Base-by-base conservation (phyloP, 805 yeast species). In the Diddensiella transvaalensis region DNA sequence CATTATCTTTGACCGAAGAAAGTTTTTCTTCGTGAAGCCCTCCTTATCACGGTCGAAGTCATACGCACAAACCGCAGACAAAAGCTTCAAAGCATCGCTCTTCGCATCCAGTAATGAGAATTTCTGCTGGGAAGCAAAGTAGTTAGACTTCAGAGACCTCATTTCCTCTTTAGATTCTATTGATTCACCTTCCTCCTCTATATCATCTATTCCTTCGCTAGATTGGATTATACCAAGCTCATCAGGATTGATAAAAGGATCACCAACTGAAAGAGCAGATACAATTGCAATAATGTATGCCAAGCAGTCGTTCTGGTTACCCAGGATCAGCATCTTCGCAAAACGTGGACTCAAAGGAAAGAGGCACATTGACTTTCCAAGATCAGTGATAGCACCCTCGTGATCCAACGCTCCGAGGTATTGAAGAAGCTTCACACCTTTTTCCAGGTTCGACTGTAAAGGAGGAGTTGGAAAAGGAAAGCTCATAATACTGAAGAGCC, bases 391-490 rank as follows among this genome's bases (percentile, higher is more conserved):
- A 22, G 72, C 80, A 1, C 75, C 71, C 6, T 66, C 65, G 32
- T 68, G 69, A n/a, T 40, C 49, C 51, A 93, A 67, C 0, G 98
- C 99, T 6, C 96, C 96, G 24, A 93, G 66, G 54, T 79, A 77
- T 38, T 78, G 75, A 48, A 93, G 71, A 11, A 88, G 61, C 48
- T 74, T 75, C 52, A 87, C 83, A 0, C 96, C 95, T 47, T 75
- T 79, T 1, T 63, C 65, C 36, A 93, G 69, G 29, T 84, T 71
- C 0, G 43, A 41, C 46, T 83, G 69, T 44, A 83, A 85, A 0
- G 98, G 97, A 2, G 96, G 87, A 0, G 98, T 90, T 3, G 98
- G 96, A 69, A 93, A 93, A 30, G 99, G 99, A 71, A 93, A 93
- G 60, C 93, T 91, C 19, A 81, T 71, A 32, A 93, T 83, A 46